These are phyloP conservation scores for Mycena vitilis DNA, from an alignment of 768 basidiomycete genomes.

Conservation along the genomic window DNA sequence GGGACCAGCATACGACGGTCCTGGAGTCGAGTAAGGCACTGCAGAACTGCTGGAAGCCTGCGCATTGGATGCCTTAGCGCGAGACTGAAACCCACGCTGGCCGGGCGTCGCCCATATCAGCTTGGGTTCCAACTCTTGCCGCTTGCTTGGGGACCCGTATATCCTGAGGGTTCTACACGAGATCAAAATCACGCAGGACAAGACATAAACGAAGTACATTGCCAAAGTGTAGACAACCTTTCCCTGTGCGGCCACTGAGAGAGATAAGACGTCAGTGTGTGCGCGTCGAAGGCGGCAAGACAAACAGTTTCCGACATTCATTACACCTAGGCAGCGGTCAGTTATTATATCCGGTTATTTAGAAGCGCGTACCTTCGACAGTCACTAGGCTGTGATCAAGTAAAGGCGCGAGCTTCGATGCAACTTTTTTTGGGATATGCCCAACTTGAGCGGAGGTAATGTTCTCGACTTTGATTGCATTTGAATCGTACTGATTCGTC, in stretches of 20 bases:
- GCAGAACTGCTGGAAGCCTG: constrained; percentile 7
- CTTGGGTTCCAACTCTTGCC: constrained; percentile 69
- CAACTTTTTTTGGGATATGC: constrained; percentile 75
- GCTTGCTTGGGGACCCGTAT: constrained; percentile 73
- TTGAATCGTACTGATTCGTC: constrained; percentile 75
- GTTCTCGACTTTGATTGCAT: constrained; percentile 86
- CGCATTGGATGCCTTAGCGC: constrained; percentile 34
- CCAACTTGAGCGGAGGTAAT: constrained; percentile 82
- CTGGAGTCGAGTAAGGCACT: constrained; percentile 29
- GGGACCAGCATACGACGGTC: constrained; percentile 26
- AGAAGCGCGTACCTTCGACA: constrained; percentile 70
- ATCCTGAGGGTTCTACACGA: constrained; percentile 71
- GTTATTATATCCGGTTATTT: constrained; percentile 41
- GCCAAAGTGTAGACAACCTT: constrained; percentile 60
- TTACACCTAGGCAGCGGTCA: constrained; percentile 40
- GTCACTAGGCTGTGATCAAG: constrained; percentile 73
- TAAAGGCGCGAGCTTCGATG: constrained; percentile 71
- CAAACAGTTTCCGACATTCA: constrained; percentile 76
- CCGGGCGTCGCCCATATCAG: constrained; percentile 82
- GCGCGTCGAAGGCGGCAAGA: background rate
- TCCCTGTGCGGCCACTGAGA: constrained; percentile 13
- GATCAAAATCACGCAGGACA: background rate
- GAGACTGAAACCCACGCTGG: constrained; percentile 65
- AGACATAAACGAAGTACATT: constrained; percentile 55
- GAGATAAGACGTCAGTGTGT: background rate